phyloP scores from a whole-genome alignment of 441 rosid species.

The Adansonia grandidieri region DNA sequence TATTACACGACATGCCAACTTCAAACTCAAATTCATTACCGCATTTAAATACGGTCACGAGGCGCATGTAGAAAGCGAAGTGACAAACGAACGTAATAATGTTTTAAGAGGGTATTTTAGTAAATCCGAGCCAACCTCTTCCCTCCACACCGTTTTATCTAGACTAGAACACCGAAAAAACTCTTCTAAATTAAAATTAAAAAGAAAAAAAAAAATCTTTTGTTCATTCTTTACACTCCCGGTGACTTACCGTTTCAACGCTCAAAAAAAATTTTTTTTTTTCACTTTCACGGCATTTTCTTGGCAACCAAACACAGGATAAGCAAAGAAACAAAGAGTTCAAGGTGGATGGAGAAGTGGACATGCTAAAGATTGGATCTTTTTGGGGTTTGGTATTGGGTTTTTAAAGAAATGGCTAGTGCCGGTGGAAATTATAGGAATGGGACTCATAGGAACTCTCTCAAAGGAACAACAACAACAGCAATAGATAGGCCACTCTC shows the following conservation, averaged over 20 bases:
- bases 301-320: constrained; percentile 33
- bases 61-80: not conserved
- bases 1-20: not conserved
- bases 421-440: constrained; percentile 57
- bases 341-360: not conserved
- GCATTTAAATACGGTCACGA: constrained; percentile 26
- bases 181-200: constrained; percentile 22
- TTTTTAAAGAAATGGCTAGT: constrained; percentile 47
- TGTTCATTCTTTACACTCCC: not conserved
- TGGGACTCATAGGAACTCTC: constrained; percentile 60
- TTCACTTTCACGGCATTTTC: constrained; percentile 28
- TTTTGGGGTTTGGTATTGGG: constrained; percentile 23
- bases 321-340: constrained; percentile 27
- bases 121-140: not conserved
- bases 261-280: constrained; percentile 28
- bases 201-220: not conserved
- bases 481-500: constrained; percentile 45
- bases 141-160: not conserved
- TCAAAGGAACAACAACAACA: constrained; percentile 34
- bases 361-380: constrained; percentile 14
- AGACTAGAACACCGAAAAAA: not conserved
- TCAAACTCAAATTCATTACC: not conserved
- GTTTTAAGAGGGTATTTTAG: constrained; percentile 24
- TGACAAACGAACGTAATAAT: not conserved
- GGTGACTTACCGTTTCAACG: constrained; percentile 13